These are phyloP conservation scores for Alnus rubra DNA, from an alignment of 306 rosid genomes.

Conservation along the genomic window DNA sequence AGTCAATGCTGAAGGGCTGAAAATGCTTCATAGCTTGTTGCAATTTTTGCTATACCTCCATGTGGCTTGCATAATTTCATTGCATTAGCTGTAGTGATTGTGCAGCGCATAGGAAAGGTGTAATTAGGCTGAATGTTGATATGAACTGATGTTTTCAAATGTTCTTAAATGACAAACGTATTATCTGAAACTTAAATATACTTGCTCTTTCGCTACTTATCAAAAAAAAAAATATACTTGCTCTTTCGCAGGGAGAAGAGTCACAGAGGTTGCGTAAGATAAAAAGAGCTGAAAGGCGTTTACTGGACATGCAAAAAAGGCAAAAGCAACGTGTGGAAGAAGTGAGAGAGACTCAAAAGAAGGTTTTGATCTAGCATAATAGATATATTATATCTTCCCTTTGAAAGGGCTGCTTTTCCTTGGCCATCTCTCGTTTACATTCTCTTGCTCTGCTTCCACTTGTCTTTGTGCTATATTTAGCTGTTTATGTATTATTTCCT, in stretches of 20 bases:
- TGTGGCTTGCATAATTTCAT: not conserved
- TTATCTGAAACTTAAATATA: not conserved
- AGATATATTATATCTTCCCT: slow-evolving; percentile 4
- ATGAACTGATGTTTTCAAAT: not conserved
- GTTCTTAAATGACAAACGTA: not conserved
- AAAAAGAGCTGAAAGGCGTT: slow-evolving; percentile 75
- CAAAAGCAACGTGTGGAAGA: slow-evolving; percentile 88
- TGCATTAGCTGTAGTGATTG: not conserved
- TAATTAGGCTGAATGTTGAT: not conserved
- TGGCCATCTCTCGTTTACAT: slow-evolving; percentile 1
- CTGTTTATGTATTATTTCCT: slow-evolving; percentile 8
- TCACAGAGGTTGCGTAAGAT: slow-evolving; percentile 78
- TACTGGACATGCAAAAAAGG: slow-evolving; percentile 74
- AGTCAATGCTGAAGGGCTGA: not conserved
- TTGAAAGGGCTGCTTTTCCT: slow-evolving; percentile 15
- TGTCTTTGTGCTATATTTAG: not conserved
- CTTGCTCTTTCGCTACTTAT: slow-evolving; percentile 29
- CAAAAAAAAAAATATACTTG: not conserved
- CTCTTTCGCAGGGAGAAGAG: slow-evolving; percentile 74
- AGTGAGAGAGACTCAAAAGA: slow-evolving; percentile 89
- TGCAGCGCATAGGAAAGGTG: not conserved
- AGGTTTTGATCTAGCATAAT: slow-evolving; percentile 50
- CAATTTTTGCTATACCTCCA: not conserved
- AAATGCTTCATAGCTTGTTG: not conserved
- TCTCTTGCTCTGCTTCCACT: slow-evolving; percentile 9